Conservation (phyloP, 2,329 filamentous ascomycete species). For the Tolypocladium guangdongense region DNA sequence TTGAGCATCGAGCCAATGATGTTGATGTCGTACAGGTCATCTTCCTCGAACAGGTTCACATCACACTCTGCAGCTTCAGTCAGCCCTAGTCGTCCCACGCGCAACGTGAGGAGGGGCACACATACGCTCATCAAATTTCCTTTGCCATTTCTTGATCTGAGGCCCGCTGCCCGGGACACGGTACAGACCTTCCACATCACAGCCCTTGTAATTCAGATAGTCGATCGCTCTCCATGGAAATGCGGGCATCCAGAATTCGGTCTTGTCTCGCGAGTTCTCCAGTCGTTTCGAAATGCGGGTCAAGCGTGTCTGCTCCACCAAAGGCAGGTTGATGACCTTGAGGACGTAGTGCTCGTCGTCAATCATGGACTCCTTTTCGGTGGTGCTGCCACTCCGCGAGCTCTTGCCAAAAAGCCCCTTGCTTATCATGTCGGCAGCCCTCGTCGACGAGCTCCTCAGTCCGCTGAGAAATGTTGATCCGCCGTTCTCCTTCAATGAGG, state of each 20-base stretch:
- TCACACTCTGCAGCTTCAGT: conserved; percentile 52
- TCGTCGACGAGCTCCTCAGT: conserved; percentile 59
- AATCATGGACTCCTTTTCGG: conserved; percentile 51
- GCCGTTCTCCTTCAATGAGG: conserved; percentile 50
- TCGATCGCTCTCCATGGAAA: conserved; percentile 94
- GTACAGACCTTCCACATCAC: conserved; percentile 88
- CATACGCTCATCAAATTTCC: conserved; percentile 75
- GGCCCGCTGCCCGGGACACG: conserved; percentile 82
- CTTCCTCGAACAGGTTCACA: conserved; percentile 79
- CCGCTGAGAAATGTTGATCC: conserved; percentile 59
- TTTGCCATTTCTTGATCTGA: conserved; percentile 88
- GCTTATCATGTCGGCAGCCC: conserved; percentile 69
- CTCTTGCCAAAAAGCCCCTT: conserved; percentile 77
- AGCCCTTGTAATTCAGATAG: conserved; percentile 89
- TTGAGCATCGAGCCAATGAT: conserved; percentile 95
- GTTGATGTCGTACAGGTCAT: conserved; percentile 89
- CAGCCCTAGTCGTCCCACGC: conserved; percentile 5
- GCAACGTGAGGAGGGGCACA: not conserved
- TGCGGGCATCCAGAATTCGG: conserved; percentile 97
- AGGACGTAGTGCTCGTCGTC: conserved; percentile 78
- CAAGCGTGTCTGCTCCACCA: conserved; percentile 80
- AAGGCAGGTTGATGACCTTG: conserved; percentile 73
- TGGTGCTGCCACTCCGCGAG: conserved; percentile 58
- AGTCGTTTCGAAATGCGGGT: conserved; percentile 86
- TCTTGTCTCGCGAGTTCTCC: conserved; percentile 85